Base-by-base conservation (phyloP, 495 filamentous ascomycete genomes). In the Haplographium delicatum region DNA sequence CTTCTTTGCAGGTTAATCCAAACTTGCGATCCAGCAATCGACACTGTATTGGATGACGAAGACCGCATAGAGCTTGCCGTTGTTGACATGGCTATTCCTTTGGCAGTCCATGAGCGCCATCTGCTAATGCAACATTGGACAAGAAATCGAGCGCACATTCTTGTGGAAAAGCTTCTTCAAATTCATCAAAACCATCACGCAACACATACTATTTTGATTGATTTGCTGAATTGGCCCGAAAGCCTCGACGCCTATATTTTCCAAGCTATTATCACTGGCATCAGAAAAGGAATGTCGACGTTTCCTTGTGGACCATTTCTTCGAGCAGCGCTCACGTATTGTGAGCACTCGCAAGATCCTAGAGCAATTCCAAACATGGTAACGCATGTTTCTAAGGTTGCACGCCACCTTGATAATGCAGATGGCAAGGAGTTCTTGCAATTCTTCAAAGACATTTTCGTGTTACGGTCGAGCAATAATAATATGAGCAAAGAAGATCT, bases 381-480 rank as follows among this genome's bases (percentile, higher is more conserved):
- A 15, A 68, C 70, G 38, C 77, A 78, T 18, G 69, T 85, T 11
- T 68, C 76, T 1, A 73, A 77, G 16, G 80, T 83, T 53, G 73
- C 73, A 23, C 68, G 66, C 22, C 20, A 50, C 11, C 19, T 46
- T 27, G 50, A 56, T 7, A 51, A 53, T 33, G 68, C 67, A 44
- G 82, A 79, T 15, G 80, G 81, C 4, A 62, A 62, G 49, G 81
- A 83, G 47, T 80, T 84, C 60, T 62, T 83, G 9, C 61, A 68
- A 1, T 84, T 85, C 58, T 84, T 84, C 66, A 65, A 65, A 18
- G 51, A 80, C 20, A 62, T 72, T 39, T 38, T 60, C 6, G 35
- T 66, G 24, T 59, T 62, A 20, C 13, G n/a, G 13, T 33, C 5
- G 9, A 52, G 24, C 26, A 77, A 76, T 34, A 65, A 68, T n/a